These are phyloP conservation scores for Wickerhamiella nectarea DNA, from an alignment of 805 yeast genomes.

Conservation along the genomic window DNA sequence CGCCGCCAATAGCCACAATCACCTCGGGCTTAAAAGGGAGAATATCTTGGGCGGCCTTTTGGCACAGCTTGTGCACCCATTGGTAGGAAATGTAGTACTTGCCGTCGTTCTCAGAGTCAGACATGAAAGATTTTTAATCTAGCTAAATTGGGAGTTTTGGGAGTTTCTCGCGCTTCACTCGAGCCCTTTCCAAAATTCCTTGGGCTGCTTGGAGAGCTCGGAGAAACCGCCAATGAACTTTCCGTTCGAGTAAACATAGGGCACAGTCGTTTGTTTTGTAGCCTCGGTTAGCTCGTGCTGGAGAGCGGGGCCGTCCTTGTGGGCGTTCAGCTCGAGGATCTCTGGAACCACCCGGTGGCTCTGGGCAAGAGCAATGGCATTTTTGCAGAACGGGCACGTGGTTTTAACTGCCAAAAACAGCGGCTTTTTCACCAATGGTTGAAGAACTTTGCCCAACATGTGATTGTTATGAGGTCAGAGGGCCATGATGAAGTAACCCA, in stretches of 20 bases:
- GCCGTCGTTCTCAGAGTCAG: conserved; percentile 14
- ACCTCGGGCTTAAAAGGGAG: conserved; percentile 70
- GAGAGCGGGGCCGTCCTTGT: conserved; percentile 38
- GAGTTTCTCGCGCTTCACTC: too few relatives aligned
- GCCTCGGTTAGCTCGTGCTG: conserved; percentile 44
- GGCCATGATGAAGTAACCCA: too few relatives aligned
- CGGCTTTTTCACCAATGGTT: conserved; percentile 13
- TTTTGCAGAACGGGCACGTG: conserved; percentile 20
- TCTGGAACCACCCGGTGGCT: conserved; percentile 13
- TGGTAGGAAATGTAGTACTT: conserved; percentile 57
- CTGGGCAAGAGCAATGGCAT: conserved; percentile 16
- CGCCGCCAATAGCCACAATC: conserved; percentile 90
- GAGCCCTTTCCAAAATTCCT: conserved; percentile 16
- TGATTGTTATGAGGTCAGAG: not conserved
- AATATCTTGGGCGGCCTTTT: conserved; percentile 39
- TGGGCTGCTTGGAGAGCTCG: conserved; percentile 16
- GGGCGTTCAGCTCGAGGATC: conserved; percentile 44
- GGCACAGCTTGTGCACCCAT: conserved; percentile 71
- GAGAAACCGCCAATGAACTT: conserved; percentile 36
- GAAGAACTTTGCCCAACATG: conserved; percentile 6
- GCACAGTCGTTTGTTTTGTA: conserved; percentile 55
- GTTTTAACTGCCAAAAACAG: conserved; percentile 18
- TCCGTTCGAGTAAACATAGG: conserved; percentile 50
- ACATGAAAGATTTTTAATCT: not conserved
- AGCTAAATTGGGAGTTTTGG: not conserved